A percentile compares a stretch with the other conserved stretches of the same genome.
Conservation (phyloP, 2,329 filamentous ascomycete species). For the Parafenestella ontariensis region DNA sequence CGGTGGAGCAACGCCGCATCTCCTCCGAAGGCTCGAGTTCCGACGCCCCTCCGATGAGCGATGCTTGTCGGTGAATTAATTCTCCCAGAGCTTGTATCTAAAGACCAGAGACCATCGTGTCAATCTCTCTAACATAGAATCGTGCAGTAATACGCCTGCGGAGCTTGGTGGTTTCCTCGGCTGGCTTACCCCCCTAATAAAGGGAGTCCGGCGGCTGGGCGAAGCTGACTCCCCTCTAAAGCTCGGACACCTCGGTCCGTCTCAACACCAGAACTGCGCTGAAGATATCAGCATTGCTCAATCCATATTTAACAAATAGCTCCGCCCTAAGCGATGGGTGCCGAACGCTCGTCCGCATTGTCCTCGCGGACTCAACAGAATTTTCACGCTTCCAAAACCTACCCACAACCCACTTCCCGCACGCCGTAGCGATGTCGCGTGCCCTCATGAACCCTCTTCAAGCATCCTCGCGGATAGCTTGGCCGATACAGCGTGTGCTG, state of each 20-base stretch:
- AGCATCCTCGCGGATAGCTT: conserved; percentile 19
- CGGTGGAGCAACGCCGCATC: conserved; percentile 31
- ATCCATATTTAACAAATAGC: not conserved
- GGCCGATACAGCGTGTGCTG: conserved; percentile 10
- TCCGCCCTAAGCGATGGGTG: conserved; percentile 34
- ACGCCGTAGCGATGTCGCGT: conserved; percentile 39
- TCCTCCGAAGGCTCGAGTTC: conserved; percentile 28
- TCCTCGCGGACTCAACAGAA: conserved; percentile 11
- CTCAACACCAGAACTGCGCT: not conserved
- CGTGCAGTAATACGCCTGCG: not conserved
- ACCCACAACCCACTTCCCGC: conserved; percentile 1
- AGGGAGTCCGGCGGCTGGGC: conserved; percentile 2
- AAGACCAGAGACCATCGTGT: not conserved
- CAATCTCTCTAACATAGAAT: not conserved
- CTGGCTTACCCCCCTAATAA: not conserved
- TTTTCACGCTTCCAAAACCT: conserved; percentile 5
- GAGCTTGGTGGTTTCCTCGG: not conserved
- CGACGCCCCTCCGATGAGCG: too few species aligned
- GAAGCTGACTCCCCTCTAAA: not conserved
- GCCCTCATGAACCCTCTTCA: conserved; percentile 34
- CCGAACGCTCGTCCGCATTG: conserved; percentile 18
- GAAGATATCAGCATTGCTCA: not conserved
- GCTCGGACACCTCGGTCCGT: conserved; percentile 3
- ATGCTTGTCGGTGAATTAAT: too few species aligned
- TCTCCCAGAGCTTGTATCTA: not conserved